A percentile compares a stretch with the other conserved stretches of the same genome.
Conservation (phyloP, 106 monocot genomes). For the Acanthochlamys bracteata region DNA sequence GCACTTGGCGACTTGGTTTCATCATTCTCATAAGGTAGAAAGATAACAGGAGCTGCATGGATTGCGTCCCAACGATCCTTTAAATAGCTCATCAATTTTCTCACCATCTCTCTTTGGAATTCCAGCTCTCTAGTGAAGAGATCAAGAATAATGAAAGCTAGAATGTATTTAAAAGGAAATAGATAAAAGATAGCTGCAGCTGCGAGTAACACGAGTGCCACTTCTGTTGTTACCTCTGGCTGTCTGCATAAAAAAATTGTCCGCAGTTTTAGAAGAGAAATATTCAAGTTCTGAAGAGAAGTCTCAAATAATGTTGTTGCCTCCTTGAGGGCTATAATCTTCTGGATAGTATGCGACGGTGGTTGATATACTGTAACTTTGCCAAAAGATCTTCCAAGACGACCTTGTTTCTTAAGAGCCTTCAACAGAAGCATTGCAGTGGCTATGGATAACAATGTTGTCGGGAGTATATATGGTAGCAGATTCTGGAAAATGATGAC, state of each 20-base stretch:
- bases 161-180: conserved; percentile 69
- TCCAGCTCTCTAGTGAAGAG: conserved; percentile 81
- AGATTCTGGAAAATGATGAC: conserved; percentile 80
- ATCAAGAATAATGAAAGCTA: conserved; percentile 59
- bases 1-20: neutral
- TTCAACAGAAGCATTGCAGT: conserved; percentile 63
- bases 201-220: conserved; percentile 54
- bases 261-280: conserved; percentile 76
- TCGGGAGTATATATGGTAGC: conserved; percentile 58
- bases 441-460: conserved; percentile 40
- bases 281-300: conserved; percentile 70
- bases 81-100: conserved; percentile 46
- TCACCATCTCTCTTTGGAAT: conserved; percentile 69
- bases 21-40: conserved; percentile 57
- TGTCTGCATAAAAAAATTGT: conserved; percentile 80
- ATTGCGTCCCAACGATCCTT: conserved; percentile 76
- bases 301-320: conserved; percentile 78
- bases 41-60: conserved; percentile 71
- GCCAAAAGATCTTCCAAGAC: conserved; percentile 87
- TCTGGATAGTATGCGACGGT: conserved; percentile 93
- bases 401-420: conserved; percentile 81
- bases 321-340: conserved; percentile 83
- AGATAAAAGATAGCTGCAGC: conserved; percentile 43
- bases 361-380: conserved; percentile 89
- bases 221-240: conserved; percentile 84